These are phyloP conservation scores for Botrytis deweyae DNA, from an alignment of 2,329 filamentous ascomycete species.

Conservation along the genomic window DNA sequence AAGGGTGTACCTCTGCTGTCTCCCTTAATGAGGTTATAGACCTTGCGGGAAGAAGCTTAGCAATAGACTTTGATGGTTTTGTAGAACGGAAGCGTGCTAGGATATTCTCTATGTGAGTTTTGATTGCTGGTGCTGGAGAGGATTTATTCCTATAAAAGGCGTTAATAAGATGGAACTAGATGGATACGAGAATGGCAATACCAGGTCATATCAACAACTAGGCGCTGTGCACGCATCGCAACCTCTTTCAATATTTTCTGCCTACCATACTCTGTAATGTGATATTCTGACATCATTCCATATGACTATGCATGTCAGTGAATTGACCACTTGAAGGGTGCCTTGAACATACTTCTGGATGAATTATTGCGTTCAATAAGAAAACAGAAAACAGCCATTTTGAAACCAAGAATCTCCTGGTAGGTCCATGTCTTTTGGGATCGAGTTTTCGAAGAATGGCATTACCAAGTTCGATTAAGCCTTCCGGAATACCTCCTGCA, in stretches of 20 bases:
- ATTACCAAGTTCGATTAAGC: constrained; percentile 79
- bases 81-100: constrained; percentile 57
- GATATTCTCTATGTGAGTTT: constrained; percentile 70
- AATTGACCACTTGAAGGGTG: background rate
- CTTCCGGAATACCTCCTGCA: constrained; percentile 80
- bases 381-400: constrained; percentile 93
- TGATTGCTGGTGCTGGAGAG: constrained; percentile 61
- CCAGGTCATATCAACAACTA: constrained; percentile 73
- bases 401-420: constrained; percentile 79
- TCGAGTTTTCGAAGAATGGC: constrained; percentile 79
- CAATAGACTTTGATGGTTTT: constrained; percentile 47
- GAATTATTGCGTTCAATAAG: constrained; percentile 77
- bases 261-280: constrained; percentile 86
- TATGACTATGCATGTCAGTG: constrained; percentile 45
- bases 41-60: constrained; percentile 66
- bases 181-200: constrained; percentile 37
- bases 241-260: constrained; percentile 80
- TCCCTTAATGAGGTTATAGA: constrained; percentile 72
- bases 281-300: constrained; percentile 80
- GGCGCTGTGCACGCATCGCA: constrained; percentile 73
- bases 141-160: constrained; percentile 51
- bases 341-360: constrained; percentile 69
- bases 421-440: constrained; percentile 67
- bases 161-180: constrained; percentile 11
- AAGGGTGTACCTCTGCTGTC: constrained; percentile 76